These are phyloP conservation scores for Dryas integrifolia DNA, from an alignment of 331 rosid genomes.

Conservation along the genomic window DNA sequence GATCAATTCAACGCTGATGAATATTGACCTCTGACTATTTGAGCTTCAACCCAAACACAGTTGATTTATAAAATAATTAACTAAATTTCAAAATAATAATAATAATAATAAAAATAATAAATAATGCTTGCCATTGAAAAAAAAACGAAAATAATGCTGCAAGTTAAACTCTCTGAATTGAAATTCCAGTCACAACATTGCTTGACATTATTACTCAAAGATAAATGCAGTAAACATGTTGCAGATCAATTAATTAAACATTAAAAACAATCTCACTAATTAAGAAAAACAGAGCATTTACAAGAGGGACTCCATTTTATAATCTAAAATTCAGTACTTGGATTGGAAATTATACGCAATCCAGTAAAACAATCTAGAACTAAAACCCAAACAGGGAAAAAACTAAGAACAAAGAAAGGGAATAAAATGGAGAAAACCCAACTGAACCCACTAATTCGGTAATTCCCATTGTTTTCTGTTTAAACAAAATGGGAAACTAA, in stretches of 20 bases:
- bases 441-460: neutral
- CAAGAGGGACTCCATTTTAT: conserved; percentile 1
- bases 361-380: neutral
- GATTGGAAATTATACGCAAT: neutral
- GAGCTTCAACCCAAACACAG: neutral
- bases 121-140: no score
- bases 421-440: neutral
- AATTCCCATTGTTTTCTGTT: conserved; percentile 11
- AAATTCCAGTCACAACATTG: no score
- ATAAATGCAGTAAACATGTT: no score
- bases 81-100: neutral
- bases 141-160: no score
- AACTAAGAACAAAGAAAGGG: neutral
- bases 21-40: conserved; percentile 19
- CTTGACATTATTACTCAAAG: no score
- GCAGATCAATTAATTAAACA: neutral
- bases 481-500: conserved; percentile 2
- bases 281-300: neutral
- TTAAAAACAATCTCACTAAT: neutral
- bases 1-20: conserved; percentile 12
- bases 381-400: neutral
- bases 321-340: conserved; percentile 14
- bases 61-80: neutral
- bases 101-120: no score
- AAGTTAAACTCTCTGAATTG: no score